Evolutionary conservation across 345 rosid species (phyloP).

Genomic region (Populus alba): DNA sequence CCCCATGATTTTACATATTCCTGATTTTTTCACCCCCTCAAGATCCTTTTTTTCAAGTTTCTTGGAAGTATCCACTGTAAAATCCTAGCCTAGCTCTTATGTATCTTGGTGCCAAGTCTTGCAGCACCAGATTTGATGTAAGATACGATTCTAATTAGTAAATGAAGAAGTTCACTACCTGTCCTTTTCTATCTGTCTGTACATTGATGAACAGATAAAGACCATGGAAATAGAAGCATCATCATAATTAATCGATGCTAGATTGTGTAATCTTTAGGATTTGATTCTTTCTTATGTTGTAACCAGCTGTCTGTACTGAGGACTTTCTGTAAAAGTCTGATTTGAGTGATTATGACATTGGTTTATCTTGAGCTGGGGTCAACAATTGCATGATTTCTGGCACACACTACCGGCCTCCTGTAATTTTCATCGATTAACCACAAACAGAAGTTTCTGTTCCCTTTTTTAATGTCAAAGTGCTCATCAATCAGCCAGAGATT

Average conservation of each 20-base stretch:
- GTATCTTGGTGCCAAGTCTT: constrained; percentile 35
- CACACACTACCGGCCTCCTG: constrained; percentile 23
- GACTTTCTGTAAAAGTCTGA: constrained; percentile 32
- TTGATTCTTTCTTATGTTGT: constrained; percentile 52
- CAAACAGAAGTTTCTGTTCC: constrained; percentile 38
- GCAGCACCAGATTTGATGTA: constrained; percentile 39
- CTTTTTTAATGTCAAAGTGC: constrained; percentile 19
- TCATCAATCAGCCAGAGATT: constrained; percentile 29
- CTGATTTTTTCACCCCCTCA: constrained; percentile 13
- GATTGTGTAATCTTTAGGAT: constrained; percentile 48
- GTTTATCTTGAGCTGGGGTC: constrained; percentile 36
- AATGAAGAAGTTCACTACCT: constrained; percentile 18
- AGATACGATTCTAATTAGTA: constrained; percentile 38
- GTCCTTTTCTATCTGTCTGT: constrained; percentile 2
- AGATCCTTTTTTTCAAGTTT: constrained; percentile 17
- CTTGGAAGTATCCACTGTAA: constrained; percentile 31
- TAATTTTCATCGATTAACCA: constrained; percentile 34
- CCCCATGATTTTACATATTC: neutral
- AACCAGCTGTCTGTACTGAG: constrained; percentile 76
- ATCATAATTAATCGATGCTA: constrained; percentile 13
- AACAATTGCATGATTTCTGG: constrained; percentile 37
- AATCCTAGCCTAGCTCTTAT: constrained; percentile 16
- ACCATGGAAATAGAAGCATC: no score
- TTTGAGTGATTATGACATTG: constrained; percentile 51
- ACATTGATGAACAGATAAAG: no score